phyloP scores from a whole-genome alignment of 371 early-diverging fungal species.

The Dinochytrium kinnereticum region DNA sequence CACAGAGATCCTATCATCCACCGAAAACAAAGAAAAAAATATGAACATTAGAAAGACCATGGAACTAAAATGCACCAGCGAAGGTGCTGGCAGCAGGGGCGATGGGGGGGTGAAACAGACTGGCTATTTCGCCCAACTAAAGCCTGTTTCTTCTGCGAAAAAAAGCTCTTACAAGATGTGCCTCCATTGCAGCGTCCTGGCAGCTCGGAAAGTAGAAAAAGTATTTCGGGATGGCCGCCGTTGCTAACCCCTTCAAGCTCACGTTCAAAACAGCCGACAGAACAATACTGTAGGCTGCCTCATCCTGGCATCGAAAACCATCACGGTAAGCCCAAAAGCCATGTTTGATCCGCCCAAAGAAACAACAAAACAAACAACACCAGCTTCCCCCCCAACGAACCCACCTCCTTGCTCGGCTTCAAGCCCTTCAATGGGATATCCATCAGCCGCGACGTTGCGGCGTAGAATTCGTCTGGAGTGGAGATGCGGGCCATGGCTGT shows the following conservation, averaged over 20 bases:
- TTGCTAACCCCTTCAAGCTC: conserved; percentile 5
- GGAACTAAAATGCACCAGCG: no score
- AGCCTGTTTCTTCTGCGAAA: no score
- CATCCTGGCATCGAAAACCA: not conserved
- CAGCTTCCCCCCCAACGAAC: not conserved
- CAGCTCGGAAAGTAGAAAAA: conserved; percentile 12
- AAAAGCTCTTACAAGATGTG: conserved; percentile 26
- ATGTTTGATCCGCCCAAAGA: not conserved
- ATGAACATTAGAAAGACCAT: no score
- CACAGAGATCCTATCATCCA: conserved; percentile 26
- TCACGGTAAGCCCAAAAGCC: not conserved
- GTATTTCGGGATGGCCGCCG: conserved; percentile 23
- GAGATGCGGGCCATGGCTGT: not conserved
- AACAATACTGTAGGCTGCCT: not conserved
- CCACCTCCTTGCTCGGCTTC: conserved; percentile 1
- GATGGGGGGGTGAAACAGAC: not conserved
- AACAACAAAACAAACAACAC: no score
- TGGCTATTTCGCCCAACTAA: no score
- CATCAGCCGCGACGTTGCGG: not conserved
- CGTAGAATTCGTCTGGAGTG: not conserved
- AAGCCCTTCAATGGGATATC: not conserved
- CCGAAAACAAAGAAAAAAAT: no score
- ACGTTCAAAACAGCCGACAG: not conserved
- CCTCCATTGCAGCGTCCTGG: conserved; percentile 18
- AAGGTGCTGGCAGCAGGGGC: not conserved